Conservation (phyloP, 805 yeast genomes). For the Suhomyces sp. region DNA sequence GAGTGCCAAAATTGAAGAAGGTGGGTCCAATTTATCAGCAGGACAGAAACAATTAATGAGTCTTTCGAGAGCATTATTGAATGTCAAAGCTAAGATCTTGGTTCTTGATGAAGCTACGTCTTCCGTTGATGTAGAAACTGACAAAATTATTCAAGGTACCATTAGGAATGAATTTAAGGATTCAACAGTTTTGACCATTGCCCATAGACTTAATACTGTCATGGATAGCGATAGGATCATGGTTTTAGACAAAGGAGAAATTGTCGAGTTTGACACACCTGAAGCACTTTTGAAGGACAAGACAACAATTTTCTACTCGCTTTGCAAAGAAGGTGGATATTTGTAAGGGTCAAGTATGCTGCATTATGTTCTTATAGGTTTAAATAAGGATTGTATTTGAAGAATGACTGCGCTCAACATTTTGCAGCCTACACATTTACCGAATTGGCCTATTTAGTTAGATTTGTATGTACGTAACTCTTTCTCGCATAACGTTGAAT, state of each 20-base stretch:
- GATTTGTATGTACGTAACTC: too few relatives aligned
- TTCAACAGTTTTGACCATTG: constrained; percentile 27
- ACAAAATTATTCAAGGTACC: constrained; percentile 24
- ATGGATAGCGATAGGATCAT: constrained; percentile 26
- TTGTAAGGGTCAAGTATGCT: too few relatives aligned
- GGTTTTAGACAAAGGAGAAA: constrained; percentile 23
- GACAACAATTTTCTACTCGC: constrained; percentile 8
- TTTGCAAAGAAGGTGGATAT: constrained; percentile 12
- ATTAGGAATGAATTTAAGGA: constrained; percentile 24
- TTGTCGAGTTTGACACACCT: constrained; percentile 20
- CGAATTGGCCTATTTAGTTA: too few relatives aligned
- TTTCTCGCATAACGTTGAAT: too few relatives aligned
- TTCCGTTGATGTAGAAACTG: constrained; percentile 34
- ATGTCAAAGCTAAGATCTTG: constrained; percentile 13
- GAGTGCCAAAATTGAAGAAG: constrained; percentile 18
- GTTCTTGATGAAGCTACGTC: constrained; percentile 31
- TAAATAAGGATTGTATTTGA: too few relatives aligned
- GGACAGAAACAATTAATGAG: constrained; percentile 26
- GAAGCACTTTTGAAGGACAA: constrained; percentile 5
- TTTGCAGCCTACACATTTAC: too few relatives aligned
- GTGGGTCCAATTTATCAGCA: constrained; percentile 25
- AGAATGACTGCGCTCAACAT: too few relatives aligned
- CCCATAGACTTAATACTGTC: constrained; percentile 27
- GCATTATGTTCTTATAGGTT: too few relatives aligned
- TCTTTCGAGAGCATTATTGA: constrained; percentile 24